Evolutionary conservation across 768 basidiomycete genomes (phyloP).

Genomic region (Steccherinum ochraceum): DNA sequence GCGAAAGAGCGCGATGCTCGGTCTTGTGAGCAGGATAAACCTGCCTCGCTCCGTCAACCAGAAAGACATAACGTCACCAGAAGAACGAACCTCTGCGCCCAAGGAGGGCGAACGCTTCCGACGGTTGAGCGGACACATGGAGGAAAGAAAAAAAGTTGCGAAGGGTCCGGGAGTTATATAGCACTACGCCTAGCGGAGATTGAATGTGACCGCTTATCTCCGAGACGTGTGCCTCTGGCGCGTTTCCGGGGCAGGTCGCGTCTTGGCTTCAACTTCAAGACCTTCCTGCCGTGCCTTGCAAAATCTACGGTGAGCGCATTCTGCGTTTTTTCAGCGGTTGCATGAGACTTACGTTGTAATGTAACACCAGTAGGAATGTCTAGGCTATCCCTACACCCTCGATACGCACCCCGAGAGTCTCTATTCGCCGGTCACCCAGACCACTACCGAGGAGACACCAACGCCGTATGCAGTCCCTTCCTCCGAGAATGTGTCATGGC

Average conservation of each 20-base stretch:
- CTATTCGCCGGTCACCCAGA: conserved; percentile 65
- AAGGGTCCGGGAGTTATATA: conserved; percentile 21
- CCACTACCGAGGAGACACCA: conserved; percentile 54
- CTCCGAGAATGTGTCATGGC: conserved; percentile 70
- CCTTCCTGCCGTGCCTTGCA: conserved; percentile 4
- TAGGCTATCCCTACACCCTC: conserved; percentile 42
- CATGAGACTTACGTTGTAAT: too few relatives aligned
- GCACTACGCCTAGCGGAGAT: conserved; percentile 9
- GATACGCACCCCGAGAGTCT: conserved; percentile 46
- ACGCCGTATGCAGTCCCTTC: conserved; percentile 63
- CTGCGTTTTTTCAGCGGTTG: too few relatives aligned
- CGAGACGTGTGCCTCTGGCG: conserved; percentile 2
- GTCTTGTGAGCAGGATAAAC: conserved; percentile 45
- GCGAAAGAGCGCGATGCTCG: conserved; percentile 28
- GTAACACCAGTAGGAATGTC: conserved; percentile 31
- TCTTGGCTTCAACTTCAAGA: neutral
- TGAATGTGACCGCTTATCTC: neutral
- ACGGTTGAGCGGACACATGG: conserved; percentile 66
- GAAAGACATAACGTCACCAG: conserved; percentile 59
- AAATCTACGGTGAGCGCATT: too few relatives aligned
- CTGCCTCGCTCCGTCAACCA: conserved; percentile 77
- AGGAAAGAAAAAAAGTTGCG: conserved; percentile 24
- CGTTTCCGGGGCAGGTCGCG: neutral
- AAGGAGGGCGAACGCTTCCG: conserved; percentile 51
- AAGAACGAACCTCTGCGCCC: conserved; percentile 43